Percentiles rank a stretch among this genome's conserved stretches.
Evolutionary conservation across 352 stramenopile genomes (phyloP).

Genomic region (Phytopythium sindhum): DNA sequence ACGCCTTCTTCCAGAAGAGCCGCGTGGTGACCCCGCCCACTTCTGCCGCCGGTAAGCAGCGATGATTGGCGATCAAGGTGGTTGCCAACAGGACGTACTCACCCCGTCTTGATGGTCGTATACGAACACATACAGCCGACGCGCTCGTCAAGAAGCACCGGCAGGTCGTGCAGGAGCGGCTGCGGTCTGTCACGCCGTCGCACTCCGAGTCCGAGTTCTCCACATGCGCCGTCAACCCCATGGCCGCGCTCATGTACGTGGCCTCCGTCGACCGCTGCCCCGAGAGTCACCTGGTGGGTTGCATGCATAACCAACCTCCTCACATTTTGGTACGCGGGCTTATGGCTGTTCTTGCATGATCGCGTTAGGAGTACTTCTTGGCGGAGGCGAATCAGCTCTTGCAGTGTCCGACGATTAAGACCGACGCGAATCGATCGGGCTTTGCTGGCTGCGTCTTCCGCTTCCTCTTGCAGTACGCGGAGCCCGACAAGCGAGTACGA

Average conservation of each 20-base stretch:
- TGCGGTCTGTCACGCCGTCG: conserved; percentile 28
- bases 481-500: conserved; percentile 54
- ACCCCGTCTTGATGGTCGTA: no score
- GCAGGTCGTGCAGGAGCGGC: conserved; percentile 31
- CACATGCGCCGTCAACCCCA: conserved; percentile 47
- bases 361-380: conserved; percentile 50
- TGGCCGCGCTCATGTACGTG: conserved; percentile 63
- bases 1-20: conserved; percentile 77
- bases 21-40: conserved; percentile 61
- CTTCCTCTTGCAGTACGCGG: conserved; percentile 46
- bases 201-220: conserved; percentile 51
- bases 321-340: background rate
- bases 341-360: background rate
- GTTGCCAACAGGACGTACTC: no score
- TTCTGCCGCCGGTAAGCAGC: conserved; percentile 42
- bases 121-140: conserved; percentile 27
- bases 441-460: conserved; percentile 60
- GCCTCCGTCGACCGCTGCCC: conserved; percentile 55
- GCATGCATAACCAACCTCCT: background rate
- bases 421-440: conserved; percentile 44
- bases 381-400: conserved; percentile 52
- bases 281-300: conserved; percentile 49
- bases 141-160: conserved; percentile 50
- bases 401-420: conserved; percentile 37
- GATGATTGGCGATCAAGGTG: background rate